Conservation (phyloP, 805 yeast genomes). For the Komagataella pseudopastoris region DNA sequence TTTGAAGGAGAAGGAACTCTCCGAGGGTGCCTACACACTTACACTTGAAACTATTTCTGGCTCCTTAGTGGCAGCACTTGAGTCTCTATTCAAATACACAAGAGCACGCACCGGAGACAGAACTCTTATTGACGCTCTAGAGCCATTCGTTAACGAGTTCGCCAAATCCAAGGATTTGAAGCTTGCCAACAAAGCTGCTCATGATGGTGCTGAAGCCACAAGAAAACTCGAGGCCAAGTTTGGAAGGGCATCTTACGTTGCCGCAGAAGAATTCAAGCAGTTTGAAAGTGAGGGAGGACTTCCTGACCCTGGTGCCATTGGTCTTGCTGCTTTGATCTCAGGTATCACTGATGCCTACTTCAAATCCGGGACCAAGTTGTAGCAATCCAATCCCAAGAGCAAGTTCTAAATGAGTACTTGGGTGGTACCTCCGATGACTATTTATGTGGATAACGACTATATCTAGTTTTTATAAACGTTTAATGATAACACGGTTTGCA, state of each 20-base stretch:
- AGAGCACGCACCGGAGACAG: constrained; percentile 83
- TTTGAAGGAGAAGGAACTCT: constrained; percentile 28
- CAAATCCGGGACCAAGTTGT: neutral
- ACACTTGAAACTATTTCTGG: constrained; percentile 24
- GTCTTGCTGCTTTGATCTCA: constrained; percentile 33
- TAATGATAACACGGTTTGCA: neutral
- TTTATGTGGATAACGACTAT: neutral
- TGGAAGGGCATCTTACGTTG: constrained; percentile 89
- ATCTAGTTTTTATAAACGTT: neutral
- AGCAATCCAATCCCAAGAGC: neutral
- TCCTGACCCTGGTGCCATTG: constrained; percentile 95
- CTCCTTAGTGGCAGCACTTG: constrained; percentile 47
- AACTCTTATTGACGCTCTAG: constrained; percentile 78
- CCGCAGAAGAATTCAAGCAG: constrained; percentile 38
- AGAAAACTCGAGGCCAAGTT: constrained; percentile 68
- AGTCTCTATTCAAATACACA: constrained; percentile 72
- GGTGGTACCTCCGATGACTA: neutral
- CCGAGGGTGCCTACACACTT: constrained; percentile 15
- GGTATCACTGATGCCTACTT: constrained; percentile 7
- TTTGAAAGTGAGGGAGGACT: constrained; percentile 51
- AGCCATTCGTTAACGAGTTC: constrained; percentile 69
- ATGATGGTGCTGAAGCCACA: constrained; percentile 65
- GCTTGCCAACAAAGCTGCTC: constrained; percentile 57
- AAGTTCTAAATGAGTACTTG: neutral
- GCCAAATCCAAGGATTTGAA: constrained; percentile 32